Conservation (phyloP, 1,139 yeast genomes). For the Pichia sp. region DNA sequence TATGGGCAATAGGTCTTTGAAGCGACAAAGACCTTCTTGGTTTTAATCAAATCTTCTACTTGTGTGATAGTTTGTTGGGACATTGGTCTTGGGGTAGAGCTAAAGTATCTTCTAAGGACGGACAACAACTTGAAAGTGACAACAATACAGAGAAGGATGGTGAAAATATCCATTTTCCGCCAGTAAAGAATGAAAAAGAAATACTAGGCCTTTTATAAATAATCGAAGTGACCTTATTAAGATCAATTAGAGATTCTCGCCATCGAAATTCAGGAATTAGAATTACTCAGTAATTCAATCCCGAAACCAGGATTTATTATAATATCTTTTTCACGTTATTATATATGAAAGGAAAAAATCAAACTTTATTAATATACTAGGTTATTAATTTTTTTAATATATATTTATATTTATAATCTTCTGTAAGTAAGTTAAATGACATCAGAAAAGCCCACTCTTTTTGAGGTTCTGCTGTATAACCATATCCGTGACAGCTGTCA, state of each 20-base stretch:
- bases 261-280: too few relatives aligned
- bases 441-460: slow-evolving; percentile 69
- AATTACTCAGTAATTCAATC: too few relatives aligned
- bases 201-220: too few relatives aligned
- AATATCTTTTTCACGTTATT: too few relatives aligned
- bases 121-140: slow-evolving; percentile 24
- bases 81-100: slow-evolving; percentile 23
- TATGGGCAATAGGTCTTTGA: slow-evolving; percentile 76
- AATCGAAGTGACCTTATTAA: too few relatives aligned
- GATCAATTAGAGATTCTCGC: too few relatives aligned
- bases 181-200: too few relatives aligned
- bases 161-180: not conserved
- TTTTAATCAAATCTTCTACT: slow-evolving; percentile 59
- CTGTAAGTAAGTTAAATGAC: not conserved
- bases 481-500: slow-evolving; percentile 90
- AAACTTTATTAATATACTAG: too few relatives aligned
- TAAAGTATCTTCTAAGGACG: slow-evolving; percentile 22
- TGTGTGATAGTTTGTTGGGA: slow-evolving; percentile 49
- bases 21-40: slow-evolving; percentile 74
- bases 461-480: slow-evolving; percentile 77
- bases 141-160: not conserved
- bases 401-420: not conserved
- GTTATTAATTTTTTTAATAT: not conserved
- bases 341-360: too few relatives aligned
- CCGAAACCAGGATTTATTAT: not conserved